A percentile compares a stretch with the other conserved stretches of the same genome.
These are phyloP conservation scores for Talaromyces piceae DNA, from an alignment of 2,329 filamentous ascomycete species.

Conservation along the genomic window DNA sequence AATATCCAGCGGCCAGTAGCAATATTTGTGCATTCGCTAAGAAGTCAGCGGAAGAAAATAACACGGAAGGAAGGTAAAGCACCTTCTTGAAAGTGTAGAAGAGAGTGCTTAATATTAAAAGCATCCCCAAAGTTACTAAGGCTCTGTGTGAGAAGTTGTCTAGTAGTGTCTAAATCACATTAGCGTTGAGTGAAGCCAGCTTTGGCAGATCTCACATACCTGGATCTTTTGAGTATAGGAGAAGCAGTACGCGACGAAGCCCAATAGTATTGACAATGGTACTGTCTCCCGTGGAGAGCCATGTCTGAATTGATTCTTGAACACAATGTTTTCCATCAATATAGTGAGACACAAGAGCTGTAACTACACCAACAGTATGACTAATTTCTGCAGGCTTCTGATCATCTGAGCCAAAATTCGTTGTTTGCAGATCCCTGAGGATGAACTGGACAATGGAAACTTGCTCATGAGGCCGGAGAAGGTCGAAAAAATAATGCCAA, in stretches of 20 bases:
- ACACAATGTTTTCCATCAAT: slow-evolving; percentile 42
- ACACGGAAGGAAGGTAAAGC: slow-evolving; percentile 16
- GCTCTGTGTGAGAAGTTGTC: slow-evolving; percentile 55
- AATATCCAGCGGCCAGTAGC: slow-evolving; percentile 67
- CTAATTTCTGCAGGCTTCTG: slow-evolving; percentile 8
- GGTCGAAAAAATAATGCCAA: slow-evolving; percentile 33
- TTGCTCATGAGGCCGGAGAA: slow-evolving; percentile 44
- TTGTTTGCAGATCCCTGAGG: slow-evolving; percentile 38
- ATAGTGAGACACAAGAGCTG: slow-evolving; percentile 49
- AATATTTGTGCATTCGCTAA: slow-evolving; percentile 72
- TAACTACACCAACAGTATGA: slow-evolving; percentile 48
- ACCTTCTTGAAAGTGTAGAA: slow-evolving; percentile 86
- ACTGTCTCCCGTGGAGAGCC: slow-evolving; percentile 58
- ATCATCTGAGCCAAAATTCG: slow-evolving; percentile 23
- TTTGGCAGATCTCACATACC: slow-evolving; percentile 25
- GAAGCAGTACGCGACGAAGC: slow-evolving; percentile 59
- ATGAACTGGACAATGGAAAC: slow-evolving; percentile 38
- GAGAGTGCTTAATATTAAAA: slow-evolving; percentile 76
- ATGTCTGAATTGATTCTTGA: slow-evolving; percentile 52
- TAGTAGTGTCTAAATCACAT: slow-evolving; percentile 48
- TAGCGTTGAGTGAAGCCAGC: slow-evolving; percentile 51
- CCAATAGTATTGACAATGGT: slow-evolving; percentile 59
- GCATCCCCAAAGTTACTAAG: slow-evolving; percentile 74
- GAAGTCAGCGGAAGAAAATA: slow-evolving; percentile 17
- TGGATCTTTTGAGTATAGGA: slow-evolving; percentile 47